Evolutionary conservation across 371 early-diverging fungal species (phyloP).

Genomic region (Mortierella sp.): DNA sequence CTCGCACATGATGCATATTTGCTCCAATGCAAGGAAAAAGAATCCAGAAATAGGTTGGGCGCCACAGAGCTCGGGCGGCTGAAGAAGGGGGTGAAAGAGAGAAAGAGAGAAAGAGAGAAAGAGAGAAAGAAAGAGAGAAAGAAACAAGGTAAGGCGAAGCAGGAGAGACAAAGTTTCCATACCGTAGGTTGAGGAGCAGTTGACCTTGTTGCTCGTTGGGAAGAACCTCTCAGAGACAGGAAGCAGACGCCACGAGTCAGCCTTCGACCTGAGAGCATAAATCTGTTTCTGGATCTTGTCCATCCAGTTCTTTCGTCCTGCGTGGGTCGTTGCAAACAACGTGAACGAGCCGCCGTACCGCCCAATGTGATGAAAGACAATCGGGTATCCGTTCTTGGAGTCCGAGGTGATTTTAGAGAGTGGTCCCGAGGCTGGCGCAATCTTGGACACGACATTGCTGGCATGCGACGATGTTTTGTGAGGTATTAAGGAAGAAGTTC

Average conservation of each 20-base stretch:
- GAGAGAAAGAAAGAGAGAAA: background rate
- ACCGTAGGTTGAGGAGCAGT: conserved; percentile 77
- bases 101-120: background rate
- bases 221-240: conserved; percentile 59
- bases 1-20: no score
- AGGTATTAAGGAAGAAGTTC: conserved; percentile 53
- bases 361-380: conserved; percentile 83
- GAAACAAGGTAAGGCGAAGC: no score
- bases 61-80: no score
- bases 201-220: conserved; percentile 67
- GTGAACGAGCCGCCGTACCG: conserved; percentile 70
- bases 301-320: conserved; percentile 84
- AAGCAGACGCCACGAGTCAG: conserved; percentile 69
- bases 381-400: conserved; percentile 63
- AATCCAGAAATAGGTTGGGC: no score
- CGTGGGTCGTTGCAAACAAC: conserved; percentile 77
- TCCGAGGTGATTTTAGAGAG: conserved; percentile 43
- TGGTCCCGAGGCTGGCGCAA: conserved; percentile 34
- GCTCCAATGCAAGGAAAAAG: background rate
- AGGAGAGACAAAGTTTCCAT: conserved; percentile 19
- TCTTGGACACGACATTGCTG: conserved; percentile 52
- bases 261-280: conserved; percentile 61
- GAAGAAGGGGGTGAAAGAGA: background rate
- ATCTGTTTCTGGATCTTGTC: conserved; percentile 83
- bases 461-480: conserved; percentile 48